Conservation (phyloP, 176 grass and related monocot species). For the Avena eriantha region DNA sequence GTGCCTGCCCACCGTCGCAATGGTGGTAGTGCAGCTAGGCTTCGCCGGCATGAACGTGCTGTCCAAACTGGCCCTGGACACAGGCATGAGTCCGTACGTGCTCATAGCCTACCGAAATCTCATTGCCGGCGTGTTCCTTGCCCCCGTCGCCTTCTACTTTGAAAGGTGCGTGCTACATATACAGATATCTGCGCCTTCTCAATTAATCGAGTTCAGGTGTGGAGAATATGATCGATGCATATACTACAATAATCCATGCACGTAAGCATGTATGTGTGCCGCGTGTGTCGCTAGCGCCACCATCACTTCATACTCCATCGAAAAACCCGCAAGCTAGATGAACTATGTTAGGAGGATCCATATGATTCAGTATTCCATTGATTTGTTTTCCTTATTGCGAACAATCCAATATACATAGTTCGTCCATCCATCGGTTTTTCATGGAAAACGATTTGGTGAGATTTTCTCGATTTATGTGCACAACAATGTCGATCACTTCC, state of each 20-base stretch:
- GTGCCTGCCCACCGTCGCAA: slow-evolving; percentile 56
- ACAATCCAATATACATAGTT: background rate
- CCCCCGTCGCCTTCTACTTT: slow-evolving; percentile 60
- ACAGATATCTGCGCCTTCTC: slow-evolving; percentile 32
- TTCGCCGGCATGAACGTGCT: slow-evolving; percentile 87
- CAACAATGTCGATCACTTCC: slow-evolving; percentile 15
- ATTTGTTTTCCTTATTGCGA: slow-evolving; percentile 7
- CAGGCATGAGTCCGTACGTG: slow-evolving; percentile 92
- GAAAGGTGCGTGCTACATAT: slow-evolving; percentile 58
- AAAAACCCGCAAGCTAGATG: background rate
- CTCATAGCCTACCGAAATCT: slow-evolving; percentile 94
- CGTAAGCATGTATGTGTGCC: no score
- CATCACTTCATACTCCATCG: no score
- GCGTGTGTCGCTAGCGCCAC: no score
- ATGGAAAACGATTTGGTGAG: background rate
- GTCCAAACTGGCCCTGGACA: slow-evolving; percentile 90
- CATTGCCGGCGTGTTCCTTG: slow-evolving; percentile 72
- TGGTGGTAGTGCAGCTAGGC: slow-evolving; percentile 82
- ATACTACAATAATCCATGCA: background rate
- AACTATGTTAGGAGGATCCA: background rate
- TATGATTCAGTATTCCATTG: background rate
- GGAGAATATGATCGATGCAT: background rate
- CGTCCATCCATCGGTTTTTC: background rate
- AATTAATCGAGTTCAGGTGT: background rate
- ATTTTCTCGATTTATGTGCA: slow-evolving; percentile 9